Evolutionary conservation across 2,329 filamentous ascomycete genomes (phyloP).

Genomic region (Colletotrichum lentis): DNA sequence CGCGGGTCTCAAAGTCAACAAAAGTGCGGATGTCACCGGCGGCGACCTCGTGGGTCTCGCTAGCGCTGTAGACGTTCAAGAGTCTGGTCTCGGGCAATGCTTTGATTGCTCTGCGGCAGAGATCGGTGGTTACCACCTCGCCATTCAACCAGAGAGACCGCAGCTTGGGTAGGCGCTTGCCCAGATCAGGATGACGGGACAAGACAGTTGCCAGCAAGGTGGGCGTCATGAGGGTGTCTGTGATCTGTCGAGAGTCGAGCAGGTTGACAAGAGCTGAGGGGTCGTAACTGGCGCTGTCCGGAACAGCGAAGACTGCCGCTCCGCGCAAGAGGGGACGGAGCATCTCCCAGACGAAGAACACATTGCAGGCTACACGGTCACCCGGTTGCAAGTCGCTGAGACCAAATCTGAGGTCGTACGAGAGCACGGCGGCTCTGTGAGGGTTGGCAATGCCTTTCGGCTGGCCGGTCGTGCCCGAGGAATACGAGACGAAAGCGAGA

Average conservation of each 20-base stretch:
- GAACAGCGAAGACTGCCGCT: constrained; percentile 77
- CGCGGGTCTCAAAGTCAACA: constrained; percentile 67
- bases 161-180: constrained; percentile 68
- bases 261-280: constrained; percentile 77
- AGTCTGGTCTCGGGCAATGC: constrained; percentile 74
- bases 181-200: constrained; percentile 72
- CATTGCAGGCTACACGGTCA: constrained; percentile 85
- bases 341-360: constrained; percentile 89
- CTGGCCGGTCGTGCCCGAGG: constrained; percentile 78
- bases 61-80: constrained; percentile 83
- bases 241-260: constrained; percentile 70
- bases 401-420: constrained; percentile 76
- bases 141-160: constrained; percentile 82
- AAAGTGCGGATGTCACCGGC: constrained; percentile 78
- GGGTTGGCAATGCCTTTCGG: constrained; percentile 87
- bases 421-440: constrained; percentile 75
- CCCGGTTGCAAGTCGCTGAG: constrained; percentile 74
- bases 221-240: constrained; percentile 85
- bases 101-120: constrained; percentile 72
- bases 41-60: constrained; percentile 82
- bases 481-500: constrained; percentile 82
- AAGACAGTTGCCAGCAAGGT: constrained; percentile 79
- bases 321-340: constrained; percentile 78
- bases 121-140: constrained; percentile 81
- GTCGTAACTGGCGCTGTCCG: constrained; percentile 80